Conservation (phyloP, 169 alveolate genomes). For the Cryptosporidium felis region DNA sequence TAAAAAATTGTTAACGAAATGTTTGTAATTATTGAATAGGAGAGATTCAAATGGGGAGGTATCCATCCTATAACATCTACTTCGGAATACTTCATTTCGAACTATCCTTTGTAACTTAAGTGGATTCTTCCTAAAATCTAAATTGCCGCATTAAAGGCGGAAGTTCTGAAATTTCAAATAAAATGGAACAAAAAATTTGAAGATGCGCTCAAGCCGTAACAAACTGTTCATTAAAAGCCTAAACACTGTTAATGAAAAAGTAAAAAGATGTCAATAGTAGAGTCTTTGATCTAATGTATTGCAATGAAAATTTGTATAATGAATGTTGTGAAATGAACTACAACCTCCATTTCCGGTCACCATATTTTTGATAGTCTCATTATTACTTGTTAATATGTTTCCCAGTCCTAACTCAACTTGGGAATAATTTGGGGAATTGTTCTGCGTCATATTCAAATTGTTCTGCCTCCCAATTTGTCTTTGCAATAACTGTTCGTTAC, state of each 20-base stretch:
- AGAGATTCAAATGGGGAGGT: background rate
- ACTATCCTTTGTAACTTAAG: no score
- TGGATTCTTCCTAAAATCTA: no score
- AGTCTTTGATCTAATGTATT: conserved; percentile 35
- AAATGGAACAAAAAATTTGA: no score
- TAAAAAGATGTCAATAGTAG: background rate
- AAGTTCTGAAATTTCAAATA: no score
- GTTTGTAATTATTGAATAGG: conserved; percentile 9
- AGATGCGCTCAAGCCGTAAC: no score
- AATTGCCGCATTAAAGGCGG: no score
- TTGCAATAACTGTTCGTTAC: conserved; percentile 48
- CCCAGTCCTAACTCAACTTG: conserved; percentile 71
- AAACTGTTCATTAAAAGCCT: conserved; percentile 62
- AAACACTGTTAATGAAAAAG: conserved; percentile 37
- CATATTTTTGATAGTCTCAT: conserved; percentile 17
- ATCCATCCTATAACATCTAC: background rate
- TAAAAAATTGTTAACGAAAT: background rate
- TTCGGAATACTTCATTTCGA: no score
- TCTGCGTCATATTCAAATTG: background rate
- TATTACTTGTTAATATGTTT: background rate
- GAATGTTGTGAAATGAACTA: conserved; percentile 35
- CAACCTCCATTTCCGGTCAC: conserved; percentile 18
- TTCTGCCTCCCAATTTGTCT: conserved; percentile 44
- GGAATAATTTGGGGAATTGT: background rate
- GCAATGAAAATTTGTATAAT: conserved; percentile 31